Evolutionary conservation across 2,329 filamentous ascomycete genomes (phyloP).

Genomic region (Pseudohalonectria lignicola): DNA sequence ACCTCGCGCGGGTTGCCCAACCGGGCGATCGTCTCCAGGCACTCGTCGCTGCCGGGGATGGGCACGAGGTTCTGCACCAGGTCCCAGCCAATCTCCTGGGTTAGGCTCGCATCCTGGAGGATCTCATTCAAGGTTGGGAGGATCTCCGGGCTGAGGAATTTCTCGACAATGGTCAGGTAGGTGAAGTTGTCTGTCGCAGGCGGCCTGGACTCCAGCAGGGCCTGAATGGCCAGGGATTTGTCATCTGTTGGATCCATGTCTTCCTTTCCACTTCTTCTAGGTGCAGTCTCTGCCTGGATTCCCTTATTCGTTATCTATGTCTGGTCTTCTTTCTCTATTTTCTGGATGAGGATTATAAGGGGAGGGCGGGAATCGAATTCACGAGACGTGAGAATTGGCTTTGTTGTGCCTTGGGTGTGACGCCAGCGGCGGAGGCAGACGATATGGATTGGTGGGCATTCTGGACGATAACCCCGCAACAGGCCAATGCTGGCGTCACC

Average conservation of each 20-base stretch:
- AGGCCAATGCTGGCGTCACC: no score
- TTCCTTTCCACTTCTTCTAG: conserved; percentile 3
- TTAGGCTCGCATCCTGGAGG: conserved; percentile 51
- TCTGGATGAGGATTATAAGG: no score
- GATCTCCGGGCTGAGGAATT: conserved; percentile 56
- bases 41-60: conserved; percentile 55
- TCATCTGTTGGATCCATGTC: conserved; percentile 8
- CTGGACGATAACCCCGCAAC: no score
- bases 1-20: conserved; percentile 74
- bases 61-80: conserved; percentile 64
- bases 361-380: no score
- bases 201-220: conserved; percentile 36
- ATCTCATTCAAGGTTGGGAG: conserved; percentile 56
- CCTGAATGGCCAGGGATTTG: conserved; percentile 28
- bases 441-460: no score
- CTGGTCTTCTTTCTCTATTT: no score
- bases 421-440: no score
- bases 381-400: no score
- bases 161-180: conserved; percentile 68
- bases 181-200: conserved; percentile 57
- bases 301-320: no score
- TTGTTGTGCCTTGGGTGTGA: no score
- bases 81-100: conserved; percentile 75
- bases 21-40: conserved; percentile 63
- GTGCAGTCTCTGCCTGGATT: no score